Evolutionary conservation across 2,329 filamentous ascomycete species (phyloP), one percentile per base, ranked within the genome.

Genomic region (Penicillium sp.): DNA sequence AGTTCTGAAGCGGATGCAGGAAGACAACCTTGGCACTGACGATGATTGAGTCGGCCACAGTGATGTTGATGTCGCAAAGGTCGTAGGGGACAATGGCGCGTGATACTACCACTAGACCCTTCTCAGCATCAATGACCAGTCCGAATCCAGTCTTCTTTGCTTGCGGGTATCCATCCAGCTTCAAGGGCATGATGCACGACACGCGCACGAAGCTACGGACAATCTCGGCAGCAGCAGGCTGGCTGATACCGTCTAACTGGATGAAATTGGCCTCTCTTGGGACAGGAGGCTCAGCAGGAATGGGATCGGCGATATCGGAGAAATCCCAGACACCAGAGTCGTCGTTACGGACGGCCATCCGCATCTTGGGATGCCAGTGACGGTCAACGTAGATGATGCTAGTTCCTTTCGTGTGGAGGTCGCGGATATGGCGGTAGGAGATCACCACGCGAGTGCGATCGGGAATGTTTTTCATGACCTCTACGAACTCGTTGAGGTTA

Each of bases 141-240:
- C 94, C 94, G 81, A 96, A 97, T 0, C 94, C 94, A 78, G 92
- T 94, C 76, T 96, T 94, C 48, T 92, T 84, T 64, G 94, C 91
- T 73, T 94, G 91, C 6, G 94, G 95, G 72, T 96, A 99, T n/a
- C 94, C 94, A 72, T 99, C 94, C 10, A 99, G 83, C 80, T 97
- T 97, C 60, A 99, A 80, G 0, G 94, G 94, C 88, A 99, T 93
- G 25, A 88, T 90, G 67, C 92, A 96, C 62, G 90, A 88, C 54
- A 99, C 89, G 39, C 94, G 89, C 27, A 99, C 93, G 72, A 99
- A 97, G 71, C 92, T 97, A 64, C 90, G 88, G 39, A 99, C 90
- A 60, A 99, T 85, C 64, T 96, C 91, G 2, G 92, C 92, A n/a
- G 94, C 92, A 19, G 91, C 90, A 25, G 91, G 87, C 71, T 97